Base-by-base conservation (phyloP, 805 yeast species). In the Candida parachauliodes region DNA sequence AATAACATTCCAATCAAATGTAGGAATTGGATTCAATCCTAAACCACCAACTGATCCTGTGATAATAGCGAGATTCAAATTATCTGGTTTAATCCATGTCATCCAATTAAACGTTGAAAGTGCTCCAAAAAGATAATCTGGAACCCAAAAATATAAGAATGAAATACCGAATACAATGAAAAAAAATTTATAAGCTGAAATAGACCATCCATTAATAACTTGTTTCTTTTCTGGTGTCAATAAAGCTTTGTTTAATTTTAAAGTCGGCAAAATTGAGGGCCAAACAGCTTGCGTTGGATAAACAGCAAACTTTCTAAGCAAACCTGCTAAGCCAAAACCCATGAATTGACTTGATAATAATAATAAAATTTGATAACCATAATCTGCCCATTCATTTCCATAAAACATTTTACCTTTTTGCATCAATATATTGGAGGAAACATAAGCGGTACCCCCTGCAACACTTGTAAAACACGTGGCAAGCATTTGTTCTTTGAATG, bases 401-500 rank as follows among this genome's bases (percentile, higher is more conserved):
- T 57, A 59, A 37, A 36, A 60, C 10, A 21, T 22, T 8, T 32
- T 28, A 41, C 55, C 22, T 48, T 47, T 57, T 41, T 51, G 48
- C 33, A 44, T 36, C 38, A 47, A 37, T 27, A 44, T 55, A 26
- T 67, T 68, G 14, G 24, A 55, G 42, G 45, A 34, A 48, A 69
- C 73, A 41, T 51, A 50, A 19, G 37, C 27, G 4, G 43, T 33
- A 18, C 36, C 44, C 36, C 55, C 52, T 27, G 55, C 41, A 28
- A 70, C 58, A 11, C 86, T 41, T 55, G 40, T 48, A 44, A 49
- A 60, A 26, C 69, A 50, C 8, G 87, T 75, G 1, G 81, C 65
- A 41, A 81, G 66, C 80, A 79, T 77, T 54, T 81, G 87, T 49
- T 80, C 86, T 51, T 80, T 80, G 45, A 55, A 64, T 19, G 68